Evolutionary conservation across 176 grass and related monocot species (phyloP), one percentile per base, ranked within the genome.

Genomic region (Aegilops sharonensis): DNA sequence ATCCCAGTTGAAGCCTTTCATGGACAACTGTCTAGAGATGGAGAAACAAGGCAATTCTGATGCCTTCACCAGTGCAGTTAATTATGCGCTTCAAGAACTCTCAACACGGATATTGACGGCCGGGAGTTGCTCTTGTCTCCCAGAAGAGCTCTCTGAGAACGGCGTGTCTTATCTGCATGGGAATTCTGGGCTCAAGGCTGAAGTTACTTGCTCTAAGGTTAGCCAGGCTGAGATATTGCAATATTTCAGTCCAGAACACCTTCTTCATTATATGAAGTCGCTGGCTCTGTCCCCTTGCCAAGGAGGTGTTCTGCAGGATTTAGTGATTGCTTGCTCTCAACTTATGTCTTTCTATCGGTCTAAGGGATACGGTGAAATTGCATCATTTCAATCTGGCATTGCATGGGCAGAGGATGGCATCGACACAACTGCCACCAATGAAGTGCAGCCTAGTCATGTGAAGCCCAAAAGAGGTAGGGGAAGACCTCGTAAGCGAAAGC

Each of bases 1-100:
- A 36, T 91, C 87, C 45, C 94, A 93, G 79, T 65, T 96, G 77
- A 91, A 82, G 82, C 91, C 87, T 72, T 93, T 96, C 37, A 73
- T 91, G 43, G 40, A 52, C 68, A 88, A 91, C 78, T 93, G 87
- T 83, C 47, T 79, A 2, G 31, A 84, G 18, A 84, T 93, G 89
- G 94, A 87, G 89, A 93, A 81, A 20, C 91, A 96, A 40, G 62
- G 36, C 60, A 88, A 67, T 64, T 90, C 73, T 18, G 91, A 93
- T 84, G 43, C 56, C 50, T 96, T 93, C 79, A 17, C 68, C 11
- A 54, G 11, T 84, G 45, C 94, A 25, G 75, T 96, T 62, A 84
- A 91, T 35, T 20, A 32, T 86, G 87, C 89, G 14, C 86, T 96
- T 48, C 89, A 88, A 87, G 91, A 96, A 83, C 67, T 96, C 68